Base-by-base conservation (phyloP, 2,329 filamentous ascomycete species). In the Fusarium transvaalense region DNA sequence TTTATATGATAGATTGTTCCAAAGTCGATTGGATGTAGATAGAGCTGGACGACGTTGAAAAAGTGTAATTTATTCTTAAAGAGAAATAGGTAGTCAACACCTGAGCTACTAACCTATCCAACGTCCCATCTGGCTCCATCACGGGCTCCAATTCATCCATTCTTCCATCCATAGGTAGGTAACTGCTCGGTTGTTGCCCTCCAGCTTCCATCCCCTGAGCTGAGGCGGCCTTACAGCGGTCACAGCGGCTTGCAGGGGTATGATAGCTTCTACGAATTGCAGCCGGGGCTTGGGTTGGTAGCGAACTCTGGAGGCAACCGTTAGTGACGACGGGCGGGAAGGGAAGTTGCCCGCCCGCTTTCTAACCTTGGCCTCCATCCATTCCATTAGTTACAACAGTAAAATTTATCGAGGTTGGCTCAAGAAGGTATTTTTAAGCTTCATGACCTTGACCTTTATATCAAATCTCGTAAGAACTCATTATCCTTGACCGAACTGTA, bases 161-260 rank as follows among this genome's bases (percentile, higher is more conserved):
- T 10, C 39, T 17, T 42, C 39, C 17, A 17, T n/a, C n/a, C n/a
- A n/a, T n/a, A n/a, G n/a, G n/a, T n/a, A n/a, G n/a, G n/a, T 15
- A 43, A 19, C 27, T 19, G 17, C 14, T n/a, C n/a, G 25, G 42
- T 17, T 31, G 25, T 29, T 31, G 25, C 14, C 23, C 35, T 51
- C 34, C 23, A 51, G 47, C 25, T 25, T 25, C 37, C 34, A 51
- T 56, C 56, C 37, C 61, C 54, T 54, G 60, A 68, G 65, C 56
- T 56, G 61, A 56, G 53, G 29, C 52, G 52, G 35, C 21, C 46
- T 42, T 66, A 46, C 61, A 60, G 60, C 50, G 50, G 53, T 55
- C 48, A 59, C 53, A 52, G 56, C 46, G 37, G 31, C 48, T 46
- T 64, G 41, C 66, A 69, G 56, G 66, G 56, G 52, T 38, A 37